These are phyloP conservation scores for Blastobotrys buckinghamii DNA, from an alignment of 1,139 yeast species.

Conservation along the genomic window DNA sequence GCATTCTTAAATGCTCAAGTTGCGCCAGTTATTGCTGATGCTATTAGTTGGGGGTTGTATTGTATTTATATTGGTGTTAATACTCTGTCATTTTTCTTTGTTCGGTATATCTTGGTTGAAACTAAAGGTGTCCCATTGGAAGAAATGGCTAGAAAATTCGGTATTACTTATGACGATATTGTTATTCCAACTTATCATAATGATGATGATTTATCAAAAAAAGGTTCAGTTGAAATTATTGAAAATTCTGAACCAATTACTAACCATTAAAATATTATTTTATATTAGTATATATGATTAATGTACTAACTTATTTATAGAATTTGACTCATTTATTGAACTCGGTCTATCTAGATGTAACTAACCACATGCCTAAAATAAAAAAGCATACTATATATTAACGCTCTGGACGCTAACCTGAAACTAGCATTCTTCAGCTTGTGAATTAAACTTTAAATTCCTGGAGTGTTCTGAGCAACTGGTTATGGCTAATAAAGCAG, in stretches of 20 bases:
- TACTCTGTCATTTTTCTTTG: slow-evolving; percentile 40
- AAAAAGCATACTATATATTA: too few species aligned
- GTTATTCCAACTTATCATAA: neutral
- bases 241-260: neutral
- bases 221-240: neutral
- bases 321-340: too few species aligned
- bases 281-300: too few species aligned
- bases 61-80: slow-evolving; percentile 13
- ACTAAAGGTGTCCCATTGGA: slow-evolving; percentile 70
- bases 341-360: too few species aligned
- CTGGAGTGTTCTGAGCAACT: too few species aligned
- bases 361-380: too few species aligned
- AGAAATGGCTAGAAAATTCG: slow-evolving; percentile 50
- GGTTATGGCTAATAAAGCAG: too few species aligned
- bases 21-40: slow-evolving; percentile 64
- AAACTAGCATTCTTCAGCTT: too few species aligned
- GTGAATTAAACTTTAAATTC: too few species aligned
- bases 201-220: neutral
- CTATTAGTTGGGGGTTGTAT: slow-evolving; percentile 40
- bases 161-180: slow-evolving; percentile 7
- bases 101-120: slow-evolving; percentile 61
- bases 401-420: too few species aligned
- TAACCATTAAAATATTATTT: too few species aligned
- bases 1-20: slow-evolving; percentile 65
- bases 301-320: too few species aligned